These are phyloP conservation scores for Zea luxurians DNA, from an alignment of 176 grass and related monocot genomes.

Conservation along the genomic window DNA sequence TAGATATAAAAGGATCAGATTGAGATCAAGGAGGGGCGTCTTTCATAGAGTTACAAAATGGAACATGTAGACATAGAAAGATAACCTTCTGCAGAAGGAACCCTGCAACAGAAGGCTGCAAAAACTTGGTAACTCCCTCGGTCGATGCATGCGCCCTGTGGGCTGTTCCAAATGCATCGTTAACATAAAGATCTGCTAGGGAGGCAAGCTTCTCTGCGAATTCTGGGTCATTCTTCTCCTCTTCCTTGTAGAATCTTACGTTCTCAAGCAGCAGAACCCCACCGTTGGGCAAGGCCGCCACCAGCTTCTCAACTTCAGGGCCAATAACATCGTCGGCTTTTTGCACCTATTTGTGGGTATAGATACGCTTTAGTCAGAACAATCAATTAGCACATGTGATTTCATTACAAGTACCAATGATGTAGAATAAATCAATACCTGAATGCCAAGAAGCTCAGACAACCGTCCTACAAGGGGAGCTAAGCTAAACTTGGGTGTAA, in stretches of 20 bases:
- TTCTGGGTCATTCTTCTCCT: conserved; percentile 77
- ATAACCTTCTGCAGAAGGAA: conserved; percentile 77
- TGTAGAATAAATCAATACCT: conserved; percentile 40
- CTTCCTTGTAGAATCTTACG: conserved; percentile 81
- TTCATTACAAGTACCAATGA: not conserved
- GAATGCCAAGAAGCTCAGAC: conserved; percentile 67
- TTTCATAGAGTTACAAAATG: conserved; percentile 14
- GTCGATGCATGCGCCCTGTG: conserved; percentile 79
- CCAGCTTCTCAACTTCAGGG: conserved; percentile 64
- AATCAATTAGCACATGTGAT: not conserved
- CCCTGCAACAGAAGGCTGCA: conserved; percentile 70
- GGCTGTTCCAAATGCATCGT: conserved; percentile 78
- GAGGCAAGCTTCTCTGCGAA: conserved; percentile 73
- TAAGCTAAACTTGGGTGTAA: conserved; percentile 72
- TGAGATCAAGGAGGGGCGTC: not conserved
- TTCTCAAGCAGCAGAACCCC: conserved; percentile 71
- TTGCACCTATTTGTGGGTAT: conserved; percentile 45
- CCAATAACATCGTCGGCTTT: conserved; percentile 69
- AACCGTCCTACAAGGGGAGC: conserved; percentile 59
- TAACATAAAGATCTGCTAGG: conserved; percentile 62
- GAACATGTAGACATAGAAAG: not conserved
- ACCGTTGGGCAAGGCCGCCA: conserved; percentile 47
- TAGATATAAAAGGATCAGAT: conserved; percentile 23
- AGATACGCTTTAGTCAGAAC: conserved; percentile 11
- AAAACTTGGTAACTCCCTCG: conserved; percentile 73